Percentiles rank a stretch among this genome's conserved stretches.
These are phyloP conservation scores for Fragaria vesca DNA, from an alignment of 306 rosid species.

Conservation along the genomic window DNA sequence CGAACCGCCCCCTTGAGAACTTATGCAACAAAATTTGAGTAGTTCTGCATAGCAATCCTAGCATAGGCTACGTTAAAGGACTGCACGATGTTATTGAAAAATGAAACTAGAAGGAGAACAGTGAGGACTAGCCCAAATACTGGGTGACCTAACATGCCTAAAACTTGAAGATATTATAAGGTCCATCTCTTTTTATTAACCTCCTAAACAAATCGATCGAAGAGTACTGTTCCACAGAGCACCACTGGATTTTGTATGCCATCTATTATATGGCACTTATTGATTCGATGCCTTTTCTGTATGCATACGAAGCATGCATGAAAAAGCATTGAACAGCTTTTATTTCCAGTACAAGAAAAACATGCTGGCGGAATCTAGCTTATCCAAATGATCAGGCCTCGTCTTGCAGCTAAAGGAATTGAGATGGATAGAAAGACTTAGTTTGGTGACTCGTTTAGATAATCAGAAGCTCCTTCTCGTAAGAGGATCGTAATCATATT, in stretches of 20 bases:
- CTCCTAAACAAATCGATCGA: neutral
- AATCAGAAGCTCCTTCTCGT: conserved; percentile 36
- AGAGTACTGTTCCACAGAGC: neutral
- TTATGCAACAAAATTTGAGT: neutral
- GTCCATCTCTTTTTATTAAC: neutral
- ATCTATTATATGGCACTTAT: neutral
- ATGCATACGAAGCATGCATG: neutral
- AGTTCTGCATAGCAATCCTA: neutral
- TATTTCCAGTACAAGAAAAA: conserved; percentile 12
- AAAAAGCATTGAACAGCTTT: neutral
- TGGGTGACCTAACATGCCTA: neutral
- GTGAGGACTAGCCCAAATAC: neutral
- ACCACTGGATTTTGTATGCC: neutral
- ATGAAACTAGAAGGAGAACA: neutral
- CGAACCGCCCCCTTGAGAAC: neutral
- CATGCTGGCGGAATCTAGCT: conserved; percentile 23
- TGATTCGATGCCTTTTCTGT: neutral
- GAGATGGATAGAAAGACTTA: conserved; percentile 17
- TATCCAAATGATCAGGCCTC: conserved; percentile 20
- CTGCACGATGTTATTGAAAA: neutral
- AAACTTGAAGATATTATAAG: neutral
- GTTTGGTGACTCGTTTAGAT: neutral
- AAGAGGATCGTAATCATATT: conserved; percentile 70
- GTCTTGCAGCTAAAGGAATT: conserved; percentile 27
- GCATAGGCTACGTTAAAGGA: neutral